These are phyloP conservation scores for Colletotrichum lentis DNA, from an alignment of 2,329 filamentous ascomycete species.

Conservation along the genomic window DNA sequence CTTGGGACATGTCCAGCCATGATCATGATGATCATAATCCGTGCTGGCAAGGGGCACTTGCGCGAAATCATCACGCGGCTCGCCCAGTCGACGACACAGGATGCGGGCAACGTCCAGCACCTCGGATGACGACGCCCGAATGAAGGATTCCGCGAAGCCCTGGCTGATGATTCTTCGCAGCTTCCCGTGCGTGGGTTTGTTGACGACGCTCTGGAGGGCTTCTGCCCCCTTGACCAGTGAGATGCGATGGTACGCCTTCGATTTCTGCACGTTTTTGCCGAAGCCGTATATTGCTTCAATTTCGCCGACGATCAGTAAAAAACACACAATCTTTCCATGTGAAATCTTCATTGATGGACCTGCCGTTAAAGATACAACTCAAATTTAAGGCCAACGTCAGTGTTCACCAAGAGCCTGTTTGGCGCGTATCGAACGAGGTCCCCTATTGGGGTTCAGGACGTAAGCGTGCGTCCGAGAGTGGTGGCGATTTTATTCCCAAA, in stretches of 20 bases:
- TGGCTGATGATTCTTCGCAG: constrained; percentile 36
- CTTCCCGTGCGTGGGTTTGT: neutral
- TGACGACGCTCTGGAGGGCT: neutral
- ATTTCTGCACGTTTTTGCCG: constrained; percentile 33
- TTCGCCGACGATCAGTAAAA: no score
- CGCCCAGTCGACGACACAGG: no score
- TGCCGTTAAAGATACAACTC: neutral
- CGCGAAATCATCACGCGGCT: no score
- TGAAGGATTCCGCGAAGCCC: constrained; percentile 8
- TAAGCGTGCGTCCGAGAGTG: no score
- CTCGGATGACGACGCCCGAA: no score
- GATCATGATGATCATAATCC: neutral
- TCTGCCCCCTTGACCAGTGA: constrained; percentile 14
- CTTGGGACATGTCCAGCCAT: neutral
- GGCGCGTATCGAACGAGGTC: constrained; percentile 44
- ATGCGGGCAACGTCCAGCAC: no score
- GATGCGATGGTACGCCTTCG: constrained; percentile 17
- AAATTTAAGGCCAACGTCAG: constrained; percentile 25
- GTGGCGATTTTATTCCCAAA: neutral
- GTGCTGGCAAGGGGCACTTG: no score
- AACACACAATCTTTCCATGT: no score
- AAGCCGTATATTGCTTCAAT: neutral
- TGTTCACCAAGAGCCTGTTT: constrained; percentile 38
- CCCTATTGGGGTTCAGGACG: neutral
- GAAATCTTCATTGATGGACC: neutral